Evolutionary conservation across 495 filamentous ascomycete species (phyloP), one percentile per base, ranked within the genome.

Genomic region (Aspergillus biplanus): DNA sequence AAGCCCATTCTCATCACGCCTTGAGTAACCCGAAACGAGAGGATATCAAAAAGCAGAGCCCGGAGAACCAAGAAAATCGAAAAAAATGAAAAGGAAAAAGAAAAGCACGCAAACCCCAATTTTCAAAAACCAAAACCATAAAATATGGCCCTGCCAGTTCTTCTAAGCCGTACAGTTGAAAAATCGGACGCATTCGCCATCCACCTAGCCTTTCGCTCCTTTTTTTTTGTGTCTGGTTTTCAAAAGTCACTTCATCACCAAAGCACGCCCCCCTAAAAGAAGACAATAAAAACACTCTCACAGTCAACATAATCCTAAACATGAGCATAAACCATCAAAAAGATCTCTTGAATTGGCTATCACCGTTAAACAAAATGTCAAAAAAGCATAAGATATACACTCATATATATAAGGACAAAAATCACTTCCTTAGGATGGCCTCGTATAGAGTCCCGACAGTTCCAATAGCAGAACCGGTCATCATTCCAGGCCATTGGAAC

Each of bases 381-480:
- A 35, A 16, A 27, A 49, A 16, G 46, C 18, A 61, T 35, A 39
- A 33, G 52, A 65, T 56, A 34, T 58, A 39, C 57, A 61, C 21
- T 54, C 53, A 69, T 53, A 67, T 61, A 53, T 31, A 42, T 33
- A 52, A 61, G 18, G 46, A 62, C 47, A n/a, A 7, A 13, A 39
- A 59, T 71, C 68, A 93, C 77, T 90, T 92, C 79, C 84, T 88
- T 74, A 95, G 74, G 63, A 93, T 87, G 11, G 91, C 93, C 69
- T 96, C 92, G 72, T 96, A 97, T 56, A 97, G 67, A 49, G 88
- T 87, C 37, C 86, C 80, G 33, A 97, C 62, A 16, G 82, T 81
- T 15, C 89, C 88, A 61, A 96, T 87, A 18, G 82, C 86, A 33
- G 89, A 79, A 0, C 91, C 92, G 33, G 89, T 86, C 34, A 95